Conservation (phyloP, 1,284 basidiomycete species). For the Pyrrhoderma lamaoense region DNA sequence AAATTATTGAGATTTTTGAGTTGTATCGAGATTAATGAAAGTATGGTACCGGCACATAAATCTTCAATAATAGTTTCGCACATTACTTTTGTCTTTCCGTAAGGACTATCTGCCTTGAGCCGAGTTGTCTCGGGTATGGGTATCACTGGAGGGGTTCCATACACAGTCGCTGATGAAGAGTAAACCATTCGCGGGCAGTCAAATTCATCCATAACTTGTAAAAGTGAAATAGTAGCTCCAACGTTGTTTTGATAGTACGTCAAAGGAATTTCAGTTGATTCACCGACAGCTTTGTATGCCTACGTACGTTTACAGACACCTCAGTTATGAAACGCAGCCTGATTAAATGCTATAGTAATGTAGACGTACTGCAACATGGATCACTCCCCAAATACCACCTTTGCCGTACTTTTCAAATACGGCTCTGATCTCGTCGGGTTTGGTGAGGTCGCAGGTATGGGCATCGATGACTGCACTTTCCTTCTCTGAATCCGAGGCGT, state of each 20-base stretch:
- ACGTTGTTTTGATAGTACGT: conserved; percentile 94
- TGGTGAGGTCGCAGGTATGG: conserved; percentile 70
- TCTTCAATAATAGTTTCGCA: conserved; percentile 89
- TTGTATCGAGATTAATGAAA: too few relatives aligned
- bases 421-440: conserved; percentile 58
- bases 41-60: conserved; percentile 72
- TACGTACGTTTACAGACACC: conserved; percentile 28
- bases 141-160: conserved; percentile 87
- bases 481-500: conserved; percentile 57
- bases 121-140: conserved; percentile 94
- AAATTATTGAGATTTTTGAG: too few relatives aligned
- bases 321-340: not conserved
- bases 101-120: conserved; percentile 85
- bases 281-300: conserved; percentile 98
- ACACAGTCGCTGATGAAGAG: conserved; percentile 98
- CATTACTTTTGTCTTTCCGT: conserved; percentile 96
- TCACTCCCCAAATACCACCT: conserved; percentile 94
- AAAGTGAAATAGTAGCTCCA: conserved; percentile 71
- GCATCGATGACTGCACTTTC: conserved; percentile 66
- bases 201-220: conserved; percentile 82
- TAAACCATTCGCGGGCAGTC: conserved; percentile 87
- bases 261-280: conserved; percentile 92
- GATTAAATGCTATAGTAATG: not conserved
- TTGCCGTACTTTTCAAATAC: conserved; percentile 83
- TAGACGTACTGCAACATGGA: conserved; percentile 82